A percentile compares a stretch with the other conserved stretches of the same genome.
These are phyloP conservation scores for Clonostachys byssicola DNA, from an alignment of 2,329 filamentous ascomycete species.

Conservation along the genomic window DNA sequence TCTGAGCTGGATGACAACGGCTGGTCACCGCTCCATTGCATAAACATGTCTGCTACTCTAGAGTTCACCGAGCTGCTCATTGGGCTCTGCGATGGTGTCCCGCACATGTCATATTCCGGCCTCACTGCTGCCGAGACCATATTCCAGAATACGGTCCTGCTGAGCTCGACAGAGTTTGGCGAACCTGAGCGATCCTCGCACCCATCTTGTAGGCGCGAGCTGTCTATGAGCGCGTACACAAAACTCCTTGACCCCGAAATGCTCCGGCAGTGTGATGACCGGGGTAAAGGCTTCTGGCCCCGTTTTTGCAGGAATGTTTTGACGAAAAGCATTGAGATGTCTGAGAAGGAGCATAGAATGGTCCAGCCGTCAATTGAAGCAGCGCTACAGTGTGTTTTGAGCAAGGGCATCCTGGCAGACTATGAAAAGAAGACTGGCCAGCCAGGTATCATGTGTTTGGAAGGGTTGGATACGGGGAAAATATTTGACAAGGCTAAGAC, in stretches of 20 bases:
- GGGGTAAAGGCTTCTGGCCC: conserved; percentile 3
- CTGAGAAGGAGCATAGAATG: background rate
- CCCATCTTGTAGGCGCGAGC: background rate
- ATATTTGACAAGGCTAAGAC: too few relatives aligned
- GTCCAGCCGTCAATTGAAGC: background rate
- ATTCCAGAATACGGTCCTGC: conserved; percentile 2
- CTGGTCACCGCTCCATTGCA: conserved; percentile 1
- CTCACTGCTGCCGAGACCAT: conserved; percentile 2
- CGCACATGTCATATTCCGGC: background rate
- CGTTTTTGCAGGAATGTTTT: background rate
- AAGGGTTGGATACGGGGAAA: too few relatives aligned
- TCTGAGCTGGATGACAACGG: background rate
- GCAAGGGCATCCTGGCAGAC: background rate
- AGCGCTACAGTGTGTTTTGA: background rate
- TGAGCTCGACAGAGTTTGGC: background rate
- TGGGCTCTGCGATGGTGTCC: background rate
- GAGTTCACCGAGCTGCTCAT: conserved; percentile 1
- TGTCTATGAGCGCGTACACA: background rate
- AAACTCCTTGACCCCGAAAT: conserved; percentile 1
- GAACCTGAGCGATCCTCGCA: background rate
- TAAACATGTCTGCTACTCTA: conserved; percentile 3
- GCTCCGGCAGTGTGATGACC: background rate
- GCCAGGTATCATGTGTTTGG: too few relatives aligned
- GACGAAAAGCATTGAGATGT: background rate
- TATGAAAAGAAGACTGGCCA: background rate